Evolutionary conservation across 805 yeast species (phyloP), one percentile per base, ranked within the genome.

Genomic region (Naumovozyma castellii): DNA sequence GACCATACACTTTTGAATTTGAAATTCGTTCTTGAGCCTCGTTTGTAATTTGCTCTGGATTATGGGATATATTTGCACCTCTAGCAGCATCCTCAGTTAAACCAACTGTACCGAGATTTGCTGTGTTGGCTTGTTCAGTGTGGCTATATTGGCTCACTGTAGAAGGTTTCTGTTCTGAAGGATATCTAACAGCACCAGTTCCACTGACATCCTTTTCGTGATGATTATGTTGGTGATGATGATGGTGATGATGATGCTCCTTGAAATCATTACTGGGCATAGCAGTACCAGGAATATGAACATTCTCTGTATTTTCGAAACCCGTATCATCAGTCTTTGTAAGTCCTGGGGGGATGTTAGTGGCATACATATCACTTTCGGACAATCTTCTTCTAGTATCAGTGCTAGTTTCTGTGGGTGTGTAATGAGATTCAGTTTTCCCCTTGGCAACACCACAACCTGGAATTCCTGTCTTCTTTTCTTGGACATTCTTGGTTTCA

Each of bases 361-460:
- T 29, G 14, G 32, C 13, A 29, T 29, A 29, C 32, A 29, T 29
- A 12, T 29, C 32, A 29, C 14, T 8, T 12, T 29, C 14, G 8
- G 32, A 29, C 15, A 29, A 29, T 29, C 13, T 29, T 29, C 32
- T 29, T n/a, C 32, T 29, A 12, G 32, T 29, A 12, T 6, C 5
- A 5, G 32, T 14, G 13, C 15, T 29, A 29, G 5, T 29, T 14
- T 29, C 15, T 9, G 14, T 14, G 8, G 32, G 32, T 12, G 8
- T 29, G 32, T 9, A 29, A 5, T 29, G 13, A 6, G 32, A 29
- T 5, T 9, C 15, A 12, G 32, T 29, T 13, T 9, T 29, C 13
- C 15, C 15, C 13, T 29, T 29, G 8, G 32, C 32, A 5, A 30
- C 18, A n/a, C 46, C 46, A 43, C 46, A 43, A n/a, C 46, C 47